These are phyloP conservation scores for Pythium utonaiense DNA, from an alignment of 352 stramenopile genomes.

Conservation along the genomic window DNA sequence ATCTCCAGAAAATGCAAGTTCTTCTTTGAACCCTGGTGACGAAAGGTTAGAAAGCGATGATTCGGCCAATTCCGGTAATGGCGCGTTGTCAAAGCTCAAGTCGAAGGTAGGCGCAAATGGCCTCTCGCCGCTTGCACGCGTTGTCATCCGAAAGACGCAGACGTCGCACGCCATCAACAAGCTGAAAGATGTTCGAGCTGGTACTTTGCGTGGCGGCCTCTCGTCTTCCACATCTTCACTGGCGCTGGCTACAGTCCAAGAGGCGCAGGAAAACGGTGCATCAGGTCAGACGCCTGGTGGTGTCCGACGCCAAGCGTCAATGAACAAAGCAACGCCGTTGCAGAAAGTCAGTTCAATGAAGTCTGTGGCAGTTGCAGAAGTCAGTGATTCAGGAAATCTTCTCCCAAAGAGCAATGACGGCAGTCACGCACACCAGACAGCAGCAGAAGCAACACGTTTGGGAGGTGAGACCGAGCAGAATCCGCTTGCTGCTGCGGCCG, in stretches of 20 bases:
- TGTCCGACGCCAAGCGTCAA: not conserved
- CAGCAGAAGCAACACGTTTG: not conserved
- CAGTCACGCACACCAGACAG: not conserved
- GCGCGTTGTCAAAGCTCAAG: conserved; percentile 14
- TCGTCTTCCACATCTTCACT: conserved; percentile 15
- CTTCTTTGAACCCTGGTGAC: not conserved
- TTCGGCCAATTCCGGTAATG: conserved; percentile 3
- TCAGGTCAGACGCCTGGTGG: not conserved
- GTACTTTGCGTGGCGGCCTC: not conserved
- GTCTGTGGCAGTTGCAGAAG: not conserved
- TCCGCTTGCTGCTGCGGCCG: conserved; percentile 8
- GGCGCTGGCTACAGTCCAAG: conserved; percentile 19
- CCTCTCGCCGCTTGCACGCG: conserved; percentile 39
- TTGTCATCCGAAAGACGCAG: conserved; percentile 43
- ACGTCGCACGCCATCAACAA: conserved; percentile 41
- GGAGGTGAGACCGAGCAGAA: not conserved
- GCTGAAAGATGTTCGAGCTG: conserved; percentile 31
- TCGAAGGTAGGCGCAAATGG: conserved; percentile 2
- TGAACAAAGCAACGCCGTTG: conserved; percentile 2
- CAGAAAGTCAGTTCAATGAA: conserved; percentile 2
- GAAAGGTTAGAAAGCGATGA: conserved; percentile 12
- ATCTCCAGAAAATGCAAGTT: not conserved
- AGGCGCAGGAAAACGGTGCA: conserved; percentile 5
- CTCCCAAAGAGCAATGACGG: not conserved
- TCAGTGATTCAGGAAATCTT: not conserved